phyloP scores from a whole-genome alignment of 257 asterid genomes.

The Petrea volubilis region DNA sequence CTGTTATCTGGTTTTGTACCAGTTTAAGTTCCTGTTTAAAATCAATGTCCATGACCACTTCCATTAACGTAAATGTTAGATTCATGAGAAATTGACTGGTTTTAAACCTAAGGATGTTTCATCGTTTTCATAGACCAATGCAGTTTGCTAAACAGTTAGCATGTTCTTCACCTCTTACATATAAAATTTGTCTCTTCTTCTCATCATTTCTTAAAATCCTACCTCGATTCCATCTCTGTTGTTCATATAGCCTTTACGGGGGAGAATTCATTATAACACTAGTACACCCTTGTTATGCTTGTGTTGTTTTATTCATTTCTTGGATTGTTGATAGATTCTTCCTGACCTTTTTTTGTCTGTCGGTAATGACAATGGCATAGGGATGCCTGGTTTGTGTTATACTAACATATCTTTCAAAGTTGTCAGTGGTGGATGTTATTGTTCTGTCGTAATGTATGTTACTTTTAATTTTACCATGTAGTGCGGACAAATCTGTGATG shows the following conservation, averaged over 20 bases:
- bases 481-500: conserved; percentile 85
- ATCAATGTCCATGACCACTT: neutral
- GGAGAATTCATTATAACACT: neutral
- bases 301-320: neutral
- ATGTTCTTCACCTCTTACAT: neutral
- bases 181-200: neutral
- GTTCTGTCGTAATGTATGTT: conserved; percentile 3
- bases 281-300: neutral
- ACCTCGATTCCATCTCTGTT: too few species aligned
- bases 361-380: neutral
- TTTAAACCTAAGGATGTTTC: neutral
- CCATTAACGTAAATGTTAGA: neutral
- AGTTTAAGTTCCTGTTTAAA: neutral
- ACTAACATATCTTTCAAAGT: neutral
- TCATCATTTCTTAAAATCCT: neutral
- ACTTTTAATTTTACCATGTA: conserved; percentile 33
- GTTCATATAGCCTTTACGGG: neutral
- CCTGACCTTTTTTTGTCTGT: neutral
- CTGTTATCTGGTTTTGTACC: neutral
- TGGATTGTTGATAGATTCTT: neutral
- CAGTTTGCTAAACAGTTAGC: neutral
- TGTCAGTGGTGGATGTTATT: neutral
- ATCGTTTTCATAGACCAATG: neutral
- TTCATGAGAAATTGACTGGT: neutral
- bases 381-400: neutral